phyloP scores from a whole-genome alignment of 345 rosid genomes.

The Gossypium ekmanianum region DNA sequence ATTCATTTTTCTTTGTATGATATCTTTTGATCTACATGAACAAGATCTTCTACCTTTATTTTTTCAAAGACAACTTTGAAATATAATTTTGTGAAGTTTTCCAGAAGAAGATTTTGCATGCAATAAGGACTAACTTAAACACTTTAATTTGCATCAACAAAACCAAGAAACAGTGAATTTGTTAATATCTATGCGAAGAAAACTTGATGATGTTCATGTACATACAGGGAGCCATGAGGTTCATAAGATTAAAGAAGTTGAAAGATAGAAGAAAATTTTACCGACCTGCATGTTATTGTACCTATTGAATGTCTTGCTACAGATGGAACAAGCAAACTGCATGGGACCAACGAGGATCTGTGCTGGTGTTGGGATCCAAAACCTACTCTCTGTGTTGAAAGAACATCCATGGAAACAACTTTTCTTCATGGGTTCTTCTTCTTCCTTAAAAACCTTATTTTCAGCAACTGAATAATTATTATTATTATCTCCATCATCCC shows the following conservation, averaged over 20 bases:
- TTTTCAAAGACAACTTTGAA: background rate
- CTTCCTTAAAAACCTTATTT: slow-evolving; percentile 23
- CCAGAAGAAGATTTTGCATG: background rate
- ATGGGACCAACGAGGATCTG: slow-evolving; percentile 82
- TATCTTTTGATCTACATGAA: background rate
- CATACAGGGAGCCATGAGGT: background rate
- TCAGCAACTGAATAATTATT: slow-evolving; percentile 4
- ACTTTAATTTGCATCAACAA: background rate
- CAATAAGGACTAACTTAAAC: background rate
- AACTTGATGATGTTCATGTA: no score
- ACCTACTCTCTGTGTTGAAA: slow-evolving; percentile 47
- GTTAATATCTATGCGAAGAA: background rate
- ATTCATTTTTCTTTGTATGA: background rate
- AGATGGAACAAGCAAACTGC: slow-evolving; percentile 74
- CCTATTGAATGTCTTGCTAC: slow-evolving; percentile 81
- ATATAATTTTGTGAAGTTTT: no score
- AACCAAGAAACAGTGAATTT: background rate
- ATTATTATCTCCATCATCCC: background rate
- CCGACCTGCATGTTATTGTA: slow-evolving; percentile 91
- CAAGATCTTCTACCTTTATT: background rate
- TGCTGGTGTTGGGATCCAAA: slow-evolving; percentile 81
- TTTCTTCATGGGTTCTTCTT: slow-evolving; percentile 28
- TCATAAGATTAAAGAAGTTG: background rate
- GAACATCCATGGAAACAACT: slow-evolving; percentile 25
- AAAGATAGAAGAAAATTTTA: background rate